Evolutionary conservation across 805 yeast genomes (phyloP), one percentile per base, ranked within the genome.

Genomic region (Metschnikowia bowlesiae): DNA sequence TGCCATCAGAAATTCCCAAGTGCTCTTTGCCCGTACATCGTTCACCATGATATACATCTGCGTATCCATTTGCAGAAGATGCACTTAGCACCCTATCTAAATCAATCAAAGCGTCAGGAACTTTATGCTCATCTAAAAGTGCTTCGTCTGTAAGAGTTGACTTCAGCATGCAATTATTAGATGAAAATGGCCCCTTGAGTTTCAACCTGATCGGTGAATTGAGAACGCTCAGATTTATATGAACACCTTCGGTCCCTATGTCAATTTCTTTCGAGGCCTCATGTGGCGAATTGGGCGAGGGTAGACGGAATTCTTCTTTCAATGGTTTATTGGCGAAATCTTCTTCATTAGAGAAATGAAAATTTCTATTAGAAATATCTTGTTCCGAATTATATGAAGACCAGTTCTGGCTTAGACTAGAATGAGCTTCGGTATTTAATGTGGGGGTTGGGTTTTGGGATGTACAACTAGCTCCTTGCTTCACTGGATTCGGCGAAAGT

Each of bases 31-130:
- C 53, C 42, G 36, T 48, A 32, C 42, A 43, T 2, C 18, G 28
- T 14, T 47, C 61, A 3, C 66, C 26, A 65, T 63, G 14, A 13
- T 14, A 7, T 18, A 35, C 14, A 4, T 44, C 47, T 10, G 40
- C 2, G 22, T 14, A 16, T 18, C 6, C 47, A 10, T 30, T 36
- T 10, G 35, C 31, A 44, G 67, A 68, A 46, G 63, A 63, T 5
- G 70, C 69, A 48, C 67, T 63, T 28, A 77, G 66, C 9, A 82
- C 83, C 30, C 76, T 76, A 53, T 81, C 85, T 44, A 81, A 62
- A 54, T 81, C 84, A 26, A 81, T 82, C 26, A 77, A 68, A 2
- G 84, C 83, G 56, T 79, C 81, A 0, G 84, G 83, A 4, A 74
- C 68, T 46, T 66, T 67, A 36, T 66, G 65, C 34, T 51, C 58